A percentile compares a stretch with the other conserved stretches of the same genome.
phyloP scores from a whole-genome alignment of 139 green algal species.

The Edaphochlamys debaryana region DNA sequence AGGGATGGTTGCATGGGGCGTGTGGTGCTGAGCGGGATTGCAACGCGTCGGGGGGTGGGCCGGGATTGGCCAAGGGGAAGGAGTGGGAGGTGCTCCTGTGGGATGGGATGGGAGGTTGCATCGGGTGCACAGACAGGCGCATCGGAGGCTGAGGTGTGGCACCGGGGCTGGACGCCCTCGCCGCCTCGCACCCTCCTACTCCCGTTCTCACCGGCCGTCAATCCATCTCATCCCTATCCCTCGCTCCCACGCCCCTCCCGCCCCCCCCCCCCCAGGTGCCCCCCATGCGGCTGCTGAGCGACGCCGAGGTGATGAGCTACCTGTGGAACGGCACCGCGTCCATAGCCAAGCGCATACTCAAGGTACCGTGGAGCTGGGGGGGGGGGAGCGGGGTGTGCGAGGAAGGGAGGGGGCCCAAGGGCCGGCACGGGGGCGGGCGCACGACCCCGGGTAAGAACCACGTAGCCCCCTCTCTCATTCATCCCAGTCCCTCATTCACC shows the following conservation, averaged over 20 bases:
- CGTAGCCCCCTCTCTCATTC: not conserved
- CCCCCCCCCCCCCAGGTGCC: conserved; percentile 12
- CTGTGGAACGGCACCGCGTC: conserved; percentile 73
- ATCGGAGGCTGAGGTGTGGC: no score
- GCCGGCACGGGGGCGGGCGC: no score
- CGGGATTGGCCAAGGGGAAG: not conserved
- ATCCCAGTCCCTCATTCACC: not conserved
- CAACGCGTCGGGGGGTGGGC: no score
- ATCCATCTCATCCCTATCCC: not conserved
- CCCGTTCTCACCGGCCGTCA: no score
- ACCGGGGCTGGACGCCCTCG: no score
- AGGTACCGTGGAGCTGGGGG: no score
- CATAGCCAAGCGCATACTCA: conserved; percentile 64
- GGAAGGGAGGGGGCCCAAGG: no score
- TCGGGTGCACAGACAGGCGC: not conserved
- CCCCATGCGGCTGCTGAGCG: conserved; percentile 66
- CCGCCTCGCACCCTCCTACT: no score
- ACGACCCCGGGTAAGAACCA: conserved; percentile 14
- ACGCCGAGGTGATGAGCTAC: conserved; percentile 70
- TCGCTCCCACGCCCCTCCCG: not conserved
- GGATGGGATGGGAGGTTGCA: not conserved
- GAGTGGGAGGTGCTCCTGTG: not conserved
- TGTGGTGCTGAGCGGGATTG: no score
- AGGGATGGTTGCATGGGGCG: no score
- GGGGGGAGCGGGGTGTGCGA: no score